Evolutionary conservation across 495 filamentous ascomycete species (phyloP).

Genomic region (Collariella sp.): DNA sequence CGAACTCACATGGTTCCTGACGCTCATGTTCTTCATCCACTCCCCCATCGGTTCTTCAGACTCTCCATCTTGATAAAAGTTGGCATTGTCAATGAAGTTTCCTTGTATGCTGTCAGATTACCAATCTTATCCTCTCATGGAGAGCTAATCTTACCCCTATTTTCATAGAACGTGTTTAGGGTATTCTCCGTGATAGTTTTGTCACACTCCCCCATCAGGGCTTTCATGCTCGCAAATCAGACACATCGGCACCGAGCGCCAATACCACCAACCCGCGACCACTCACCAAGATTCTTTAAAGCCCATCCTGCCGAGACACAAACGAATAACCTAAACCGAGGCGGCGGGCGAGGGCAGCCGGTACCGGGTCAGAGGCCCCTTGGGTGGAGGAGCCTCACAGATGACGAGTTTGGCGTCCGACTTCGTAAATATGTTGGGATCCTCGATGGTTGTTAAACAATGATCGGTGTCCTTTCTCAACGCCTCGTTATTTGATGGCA

Average conservation of each 20-base stretch:
- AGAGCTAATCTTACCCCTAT: slow-evolving; percentile 26
- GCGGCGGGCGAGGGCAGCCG: slow-evolving; percentile 52
- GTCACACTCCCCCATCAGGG: slow-evolving; percentile 49
- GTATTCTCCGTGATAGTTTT: slow-evolving; percentile 55
- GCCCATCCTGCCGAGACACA: slow-evolving; percentile 56
- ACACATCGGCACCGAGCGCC: too few relatives aligned
- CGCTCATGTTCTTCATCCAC: slow-evolving; percentile 39
- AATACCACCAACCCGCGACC: too few relatives aligned
- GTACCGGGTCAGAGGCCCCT: slow-evolving; percentile 47
- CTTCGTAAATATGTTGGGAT: too few relatives aligned
- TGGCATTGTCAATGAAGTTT: slow-evolving; percentile 66
- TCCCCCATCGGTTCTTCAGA: slow-evolving; percentile 60
- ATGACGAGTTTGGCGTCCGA: too few relatives aligned
- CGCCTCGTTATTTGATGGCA: too few relatives aligned
- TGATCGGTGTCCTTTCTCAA: too few relatives aligned
- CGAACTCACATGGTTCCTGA: slow-evolving; percentile 44
- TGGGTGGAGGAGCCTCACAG: slow-evolving; percentile 27
- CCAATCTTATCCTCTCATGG: neutral
- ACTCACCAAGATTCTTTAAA: slow-evolving; percentile 41
- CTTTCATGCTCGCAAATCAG: slow-evolving; percentile 16
- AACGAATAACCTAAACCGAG: slow-evolving; percentile 48
- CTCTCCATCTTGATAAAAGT: slow-evolving; percentile 54
- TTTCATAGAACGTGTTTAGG: slow-evolving; percentile 55
- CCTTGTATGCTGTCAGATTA: too few relatives aligned
- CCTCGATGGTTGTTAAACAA: too few relatives aligned